Conservation (phyloP, 2,329 filamentous ascomycete genomes). For the Hymenoscyphus infarciens region DNA sequence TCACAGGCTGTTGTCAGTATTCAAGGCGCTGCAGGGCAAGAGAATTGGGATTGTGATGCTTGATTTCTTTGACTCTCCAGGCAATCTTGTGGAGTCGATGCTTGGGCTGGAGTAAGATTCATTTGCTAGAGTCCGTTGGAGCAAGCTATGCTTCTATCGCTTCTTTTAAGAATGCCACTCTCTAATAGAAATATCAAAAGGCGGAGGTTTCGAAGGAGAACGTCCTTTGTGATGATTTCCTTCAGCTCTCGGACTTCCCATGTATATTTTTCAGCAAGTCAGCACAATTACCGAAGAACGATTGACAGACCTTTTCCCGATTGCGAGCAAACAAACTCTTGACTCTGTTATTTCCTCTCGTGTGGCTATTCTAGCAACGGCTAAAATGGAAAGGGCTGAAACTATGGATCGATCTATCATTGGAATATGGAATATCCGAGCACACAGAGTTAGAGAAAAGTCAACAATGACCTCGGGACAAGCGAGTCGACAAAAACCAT, state of each 20-base stretch:
- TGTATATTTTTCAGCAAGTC: too few species aligned
- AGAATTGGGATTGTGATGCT: conserved; percentile 50
- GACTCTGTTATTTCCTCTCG: background rate
- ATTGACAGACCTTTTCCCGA: too few species aligned
- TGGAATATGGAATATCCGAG: too few species aligned
- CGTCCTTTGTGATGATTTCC: too few species aligned
- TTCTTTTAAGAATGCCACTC: background rate
- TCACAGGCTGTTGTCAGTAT: conserved; percentile 38
- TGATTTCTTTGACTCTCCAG: conserved; percentile 47
- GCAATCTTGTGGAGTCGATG: conserved; percentile 40
- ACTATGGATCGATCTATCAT: too few species aligned
- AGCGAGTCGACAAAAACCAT: background rate
- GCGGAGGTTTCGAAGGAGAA: background rate
- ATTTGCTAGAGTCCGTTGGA: background rate
- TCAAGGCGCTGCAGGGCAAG: conserved; percentile 40
- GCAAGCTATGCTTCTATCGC: background rate
- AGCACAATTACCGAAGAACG: too few species aligned
- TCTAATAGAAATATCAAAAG: background rate
- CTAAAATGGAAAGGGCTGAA: background rate
- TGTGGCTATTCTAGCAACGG: background rate
- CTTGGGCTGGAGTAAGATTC: conserved; percentile 24
- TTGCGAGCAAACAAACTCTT: background rate
- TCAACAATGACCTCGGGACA: background rate
- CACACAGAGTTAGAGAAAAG: background rate
- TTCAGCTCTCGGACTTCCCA: too few species aligned